A percentile compares a stretch with the other conserved stretches of the same genome.
Conservation (phyloP, 306 rosid genomes). For the Vigna nakashimae region DNA sequence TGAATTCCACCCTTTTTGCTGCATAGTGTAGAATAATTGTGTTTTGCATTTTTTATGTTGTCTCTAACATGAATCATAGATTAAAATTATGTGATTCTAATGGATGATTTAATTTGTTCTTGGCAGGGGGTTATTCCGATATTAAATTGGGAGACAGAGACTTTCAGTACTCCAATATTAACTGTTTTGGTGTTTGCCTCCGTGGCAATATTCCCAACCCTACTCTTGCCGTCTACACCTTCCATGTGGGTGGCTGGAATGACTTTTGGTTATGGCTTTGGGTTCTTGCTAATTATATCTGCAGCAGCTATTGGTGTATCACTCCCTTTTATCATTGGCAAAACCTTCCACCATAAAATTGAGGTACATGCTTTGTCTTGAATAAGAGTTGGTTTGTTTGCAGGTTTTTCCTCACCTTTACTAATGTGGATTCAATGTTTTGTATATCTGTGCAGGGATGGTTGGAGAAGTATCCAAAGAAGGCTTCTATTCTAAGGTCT, state of each 20-base stretch:
- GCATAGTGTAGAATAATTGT: not conserved
- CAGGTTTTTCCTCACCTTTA: not conserved
- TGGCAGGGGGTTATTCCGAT: slow-evolving; percentile 88
- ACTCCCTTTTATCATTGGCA: slow-evolving; percentile 88
- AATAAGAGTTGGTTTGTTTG: slow-evolving; percentile 12
- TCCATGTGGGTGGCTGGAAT: slow-evolving; percentile 99
- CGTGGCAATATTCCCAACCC: slow-evolving; percentile 82
- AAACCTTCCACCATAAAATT: slow-evolving; percentile 74
- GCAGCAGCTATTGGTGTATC: slow-evolving; percentile 85
- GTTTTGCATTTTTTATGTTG: not conserved
- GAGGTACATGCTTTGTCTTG: slow-evolving; percentile 60
- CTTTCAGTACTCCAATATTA: slow-evolving; percentile 81
- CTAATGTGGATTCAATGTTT: slow-evolving; percentile 28
- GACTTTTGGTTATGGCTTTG: slow-evolving; percentile 96
- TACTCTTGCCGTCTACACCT: slow-evolving; percentile 88
- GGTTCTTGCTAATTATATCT: slow-evolving; percentile 79
- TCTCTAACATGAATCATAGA: not conserved
- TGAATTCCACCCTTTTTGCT: not conserved
- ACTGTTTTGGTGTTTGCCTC: slow-evolving; percentile 78
- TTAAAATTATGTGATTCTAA: slow-evolving; percentile 18
- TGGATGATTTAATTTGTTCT: slow-evolving; percentile 24
- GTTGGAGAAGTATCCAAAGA: slow-evolving; percentile 92
- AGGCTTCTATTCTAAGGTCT: slow-evolving; percentile 79
- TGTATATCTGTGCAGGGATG: slow-evolving; percentile 70
- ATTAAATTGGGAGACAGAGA: slow-evolving; percentile 77